These are phyloP conservation scores for Schizothecium vesticola DNA, from an alignment of 495 filamentous ascomycete species.

Conservation along the genomic window DNA sequence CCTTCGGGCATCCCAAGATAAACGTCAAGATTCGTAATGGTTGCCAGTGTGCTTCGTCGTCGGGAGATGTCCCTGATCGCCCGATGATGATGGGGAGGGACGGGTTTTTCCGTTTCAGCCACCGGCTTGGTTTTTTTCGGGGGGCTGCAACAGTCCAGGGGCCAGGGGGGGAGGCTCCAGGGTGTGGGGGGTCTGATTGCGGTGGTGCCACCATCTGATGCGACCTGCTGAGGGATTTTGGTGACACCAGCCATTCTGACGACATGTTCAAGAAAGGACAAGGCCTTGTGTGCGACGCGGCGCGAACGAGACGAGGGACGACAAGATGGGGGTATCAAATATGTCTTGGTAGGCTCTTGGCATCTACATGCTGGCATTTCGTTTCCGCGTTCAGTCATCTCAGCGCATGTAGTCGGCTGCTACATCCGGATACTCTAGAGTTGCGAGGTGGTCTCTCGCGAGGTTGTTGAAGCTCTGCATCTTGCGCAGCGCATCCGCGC, in stretches of 20 bases:
- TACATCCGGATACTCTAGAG: constrained; percentile 18
- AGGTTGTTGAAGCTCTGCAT: constrained; percentile 28
- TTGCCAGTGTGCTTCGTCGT: background rate
- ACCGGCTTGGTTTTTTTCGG: background rate
- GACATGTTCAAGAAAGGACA: background rate
- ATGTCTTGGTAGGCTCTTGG: background rate
- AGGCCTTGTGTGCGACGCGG: background rate
- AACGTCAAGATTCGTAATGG: background rate
- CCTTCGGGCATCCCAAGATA: background rate
- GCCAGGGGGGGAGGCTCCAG: background rate
- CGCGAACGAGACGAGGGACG: background rate
- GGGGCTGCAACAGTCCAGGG: background rate
- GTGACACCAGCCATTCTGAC: background rate
- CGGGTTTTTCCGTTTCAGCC: background rate
- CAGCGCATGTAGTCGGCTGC: background rate
- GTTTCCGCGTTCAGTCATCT: background rate
- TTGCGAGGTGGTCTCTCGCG: constrained; percentile 21
- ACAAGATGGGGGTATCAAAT: background rate
- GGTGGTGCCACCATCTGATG: background rate
- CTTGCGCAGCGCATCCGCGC: constrained; percentile 24
- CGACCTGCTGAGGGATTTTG: background rate
- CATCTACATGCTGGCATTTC: background rate
- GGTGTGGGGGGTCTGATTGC: background rate
- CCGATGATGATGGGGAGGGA: background rate
- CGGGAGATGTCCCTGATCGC: background rate